Evolutionary conservation across 129 eudicot species (phyloP), one percentile per base, ranked within the genome.

Genomic region (Centrapalus pauciflorus): DNA sequence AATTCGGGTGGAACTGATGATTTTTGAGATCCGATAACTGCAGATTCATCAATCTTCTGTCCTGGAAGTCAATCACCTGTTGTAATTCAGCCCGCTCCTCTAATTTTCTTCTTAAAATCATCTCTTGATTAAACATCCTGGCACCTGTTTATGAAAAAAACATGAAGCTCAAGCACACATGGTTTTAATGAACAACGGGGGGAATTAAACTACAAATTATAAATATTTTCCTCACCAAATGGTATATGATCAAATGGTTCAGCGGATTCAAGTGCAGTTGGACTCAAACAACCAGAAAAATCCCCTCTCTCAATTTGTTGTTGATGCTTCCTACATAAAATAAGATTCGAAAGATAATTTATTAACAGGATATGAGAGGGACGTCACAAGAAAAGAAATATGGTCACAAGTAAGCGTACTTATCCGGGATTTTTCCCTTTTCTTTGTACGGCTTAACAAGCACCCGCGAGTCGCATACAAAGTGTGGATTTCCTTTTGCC

Each of bases 361-460:
- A 23, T 7, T 13, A 17, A 20, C 13, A 9, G 12, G 3, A 25
- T 12, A 29, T 14, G 10, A 17, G 1, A 10, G n/a, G 13, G n/a
- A 21, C 10, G 26, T 5, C 8, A 35, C 45, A 28, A 58, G 2
- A 17, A 23, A 64, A 41, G 25, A 19, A 2, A 48, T 13, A 50
- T 11, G 27, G 46, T 66, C 27, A 7, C 10, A 8, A 27, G 3
- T 2, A 21, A 20, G 27, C 64, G 23, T 88, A 93, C 92, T 89
- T 93, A 45, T 93, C 99, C 1, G 90, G 95, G 48, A 93, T 75
- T 80, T 93, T 93, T 0, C 98, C 96, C 77, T 93, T 93, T 81
- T 93, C 99, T 69, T 93, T 93, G 83, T 93, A 93, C 0, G 99
- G 99, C 66, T 93, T 93, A 25, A 93, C 99, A 37, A 93, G 99